These are phyloP conservation scores for Adansonia grandidieri DNA, from an alignment of 441 rosid species.

Conservation along the genomic window DNA sequence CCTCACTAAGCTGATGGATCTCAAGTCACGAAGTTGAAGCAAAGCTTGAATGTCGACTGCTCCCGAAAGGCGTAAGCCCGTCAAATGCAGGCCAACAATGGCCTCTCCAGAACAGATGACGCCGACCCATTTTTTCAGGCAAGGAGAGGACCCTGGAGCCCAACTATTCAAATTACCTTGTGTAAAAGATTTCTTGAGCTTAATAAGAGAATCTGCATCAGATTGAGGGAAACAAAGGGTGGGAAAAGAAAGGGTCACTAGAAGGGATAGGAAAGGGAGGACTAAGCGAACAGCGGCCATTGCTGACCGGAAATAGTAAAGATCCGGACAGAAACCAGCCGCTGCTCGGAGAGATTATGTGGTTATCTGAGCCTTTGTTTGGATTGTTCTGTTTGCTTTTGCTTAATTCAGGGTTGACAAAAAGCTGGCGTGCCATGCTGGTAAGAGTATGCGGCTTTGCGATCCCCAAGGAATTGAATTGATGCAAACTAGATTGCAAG, in stretches of 20 bases:
- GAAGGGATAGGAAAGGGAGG: conserved; percentile 23
- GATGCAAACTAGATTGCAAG: conserved; percentile 37
- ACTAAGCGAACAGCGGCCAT: conserved; percentile 30
- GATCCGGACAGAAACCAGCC: conserved; percentile 47
- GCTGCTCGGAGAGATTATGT: conserved; percentile 40
- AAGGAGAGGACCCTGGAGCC: conserved; percentile 56
- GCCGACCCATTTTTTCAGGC: conserved; percentile 61
- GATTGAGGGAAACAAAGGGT: conserved; percentile 36
- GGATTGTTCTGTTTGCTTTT: conserved; percentile 28
- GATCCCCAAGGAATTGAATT: conserved; percentile 29
- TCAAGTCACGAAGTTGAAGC: conserved; percentile 44
- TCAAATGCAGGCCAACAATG: conserved; percentile 63
- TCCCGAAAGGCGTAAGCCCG: conserved; percentile 59
- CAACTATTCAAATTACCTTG: conserved; percentile 50
- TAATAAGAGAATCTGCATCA: conserved; percentile 51
- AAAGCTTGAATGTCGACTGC: conserved; percentile 48
- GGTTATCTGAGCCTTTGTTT: conserved; percentile 32
- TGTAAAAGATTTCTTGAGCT: conserved; percentile 50
- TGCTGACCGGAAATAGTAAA: conserved; percentile 30
- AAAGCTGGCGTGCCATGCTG: conserved; percentile 37
- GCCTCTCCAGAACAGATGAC: conserved; percentile 55
- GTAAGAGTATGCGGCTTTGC: conserved; percentile 31
- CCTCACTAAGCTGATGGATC: conserved; percentile 58
- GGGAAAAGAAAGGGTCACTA: conserved; percentile 22
- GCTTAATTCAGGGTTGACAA: conserved; percentile 33